Evolutionary conservation across 371 early-diverging fungal genomes (phyloP), one percentile per base, ranked within the genome.

Genomic region (Fennellomyces sp.): DNA sequence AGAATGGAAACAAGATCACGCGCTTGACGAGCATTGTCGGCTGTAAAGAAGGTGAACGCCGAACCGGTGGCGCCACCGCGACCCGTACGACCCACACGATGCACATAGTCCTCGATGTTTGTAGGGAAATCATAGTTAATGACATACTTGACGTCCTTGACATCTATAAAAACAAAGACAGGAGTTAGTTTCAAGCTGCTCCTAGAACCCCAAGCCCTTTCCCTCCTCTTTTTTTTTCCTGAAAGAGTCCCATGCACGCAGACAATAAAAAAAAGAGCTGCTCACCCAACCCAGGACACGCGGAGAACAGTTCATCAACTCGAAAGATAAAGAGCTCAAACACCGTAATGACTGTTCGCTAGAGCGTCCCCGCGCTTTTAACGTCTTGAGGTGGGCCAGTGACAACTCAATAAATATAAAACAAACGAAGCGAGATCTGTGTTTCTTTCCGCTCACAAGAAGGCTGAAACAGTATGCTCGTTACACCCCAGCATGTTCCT

Each of bases 51-150:
- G 19, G 99, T 97, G 73, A 94, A 86, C 17, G 99, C 89, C 12
- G 93, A 86, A 30, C 99, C 99, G n/a, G 90, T 91, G 47, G 88
- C 87, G 23, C 91, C 94, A 58, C 97, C 98, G 85, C 99, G 97
- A 67, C 99, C 99, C 26, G 99, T 99, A 83, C 99, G 91, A 58
- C 99, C 99, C 61, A 99, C 98, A 67, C 99, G 91, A 79, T 99
- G 99, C 33, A 98, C 94, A 75, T 97, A 99, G 72, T 95, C 96
- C 61, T 94, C 94, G 68, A 92, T 90, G 74, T 93, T 93, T 55
- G 81, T 88, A 33, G 99, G 99, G 84, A 98, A 94, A 70, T 97
- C 98, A 74, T 94, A 99, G 73, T 98, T 98, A 73, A 96, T 88
- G n/a, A 95, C 96, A 68, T 82, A 93, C 71, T 94, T 94, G 63